Percentiles rank a stretch among this genome's conserved stretches.
Conservation (phyloP, 148 eudicot genomes). For the Salicornia ramosissima region DNA sequence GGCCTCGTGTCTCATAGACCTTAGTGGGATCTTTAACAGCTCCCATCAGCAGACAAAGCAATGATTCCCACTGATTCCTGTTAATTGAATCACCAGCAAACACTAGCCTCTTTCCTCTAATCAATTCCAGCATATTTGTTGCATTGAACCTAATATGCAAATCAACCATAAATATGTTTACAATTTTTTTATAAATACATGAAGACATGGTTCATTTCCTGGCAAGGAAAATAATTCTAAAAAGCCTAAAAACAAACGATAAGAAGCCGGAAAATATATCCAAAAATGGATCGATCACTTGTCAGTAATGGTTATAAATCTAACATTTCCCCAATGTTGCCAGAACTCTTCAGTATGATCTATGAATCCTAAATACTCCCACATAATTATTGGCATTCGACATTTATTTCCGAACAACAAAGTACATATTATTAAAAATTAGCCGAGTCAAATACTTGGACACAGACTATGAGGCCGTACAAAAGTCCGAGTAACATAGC, state of each 20-base stretch:
- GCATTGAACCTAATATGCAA: slow-evolving; percentile 65
- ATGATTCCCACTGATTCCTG: slow-evolving; percentile 95
- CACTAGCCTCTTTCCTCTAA: slow-evolving; percentile 85
- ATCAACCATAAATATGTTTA: neutral
- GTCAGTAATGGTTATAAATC: too few species aligned
- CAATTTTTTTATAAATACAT: neutral
- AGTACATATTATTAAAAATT: neutral
- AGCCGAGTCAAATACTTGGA: neutral
- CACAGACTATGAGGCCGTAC: neutral
- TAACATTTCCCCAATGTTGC: neutral
- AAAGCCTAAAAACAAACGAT: too few species aligned
- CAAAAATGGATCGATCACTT: too few species aligned
- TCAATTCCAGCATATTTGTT: slow-evolving; percentile 64
- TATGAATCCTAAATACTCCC: neutral
- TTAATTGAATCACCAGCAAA: slow-evolving; percentile 93
- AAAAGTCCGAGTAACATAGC: neutral
- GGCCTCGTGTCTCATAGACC: slow-evolving; percentile 76
- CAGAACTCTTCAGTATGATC: neutral
- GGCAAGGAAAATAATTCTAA: too few species aligned
- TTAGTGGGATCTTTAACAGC: slow-evolving; percentile 74
- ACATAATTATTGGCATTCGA: neutral
- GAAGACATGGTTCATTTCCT: neutral
- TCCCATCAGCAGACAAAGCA: slow-evolving; percentile 79
- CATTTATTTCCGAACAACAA: neutral
- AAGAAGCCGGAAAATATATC: too few species aligned